Percentiles rank a stretch among this genome's conserved stretches.
These are phyloP conservation scores for Trichoderma atroviride DNA, from an alignment of 2,329 filamentous ascomycete species.

Conservation along the genomic window DNA sequence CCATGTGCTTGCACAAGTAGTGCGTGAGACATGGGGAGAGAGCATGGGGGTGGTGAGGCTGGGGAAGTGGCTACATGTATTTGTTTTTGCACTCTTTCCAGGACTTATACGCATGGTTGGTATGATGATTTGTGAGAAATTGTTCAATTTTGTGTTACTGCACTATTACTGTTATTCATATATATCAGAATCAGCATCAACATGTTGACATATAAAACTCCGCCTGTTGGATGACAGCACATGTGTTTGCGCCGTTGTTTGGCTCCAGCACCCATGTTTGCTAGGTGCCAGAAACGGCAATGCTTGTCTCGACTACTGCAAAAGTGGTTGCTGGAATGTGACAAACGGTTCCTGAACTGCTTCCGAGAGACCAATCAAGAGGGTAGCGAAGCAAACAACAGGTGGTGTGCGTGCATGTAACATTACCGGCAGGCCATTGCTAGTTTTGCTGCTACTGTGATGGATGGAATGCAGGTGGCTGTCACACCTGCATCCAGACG, in stretches of 20 bases:
- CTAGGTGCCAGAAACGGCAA: neutral
- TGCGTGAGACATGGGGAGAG: neutral
- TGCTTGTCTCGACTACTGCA: neutral
- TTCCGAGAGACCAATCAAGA: neutral
- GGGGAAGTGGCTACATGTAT: neutral
- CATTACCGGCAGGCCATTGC: neutral
- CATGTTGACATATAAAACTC: neutral
- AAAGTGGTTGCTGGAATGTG: slow-evolving; percentile 14
- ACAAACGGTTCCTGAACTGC: slow-evolving; percentile 6
- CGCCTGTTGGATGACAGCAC: neutral
- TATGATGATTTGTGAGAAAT: neutral
- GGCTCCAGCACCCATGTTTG: neutral
- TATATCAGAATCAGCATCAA: neutral
- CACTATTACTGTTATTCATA: neutral
- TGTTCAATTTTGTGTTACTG: neutral
- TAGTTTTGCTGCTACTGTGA: neutral
- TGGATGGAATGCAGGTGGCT: neutral
- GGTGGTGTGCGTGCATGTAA: slow-evolving; percentile 10
- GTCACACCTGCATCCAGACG: neutral
- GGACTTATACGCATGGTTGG: neutral
- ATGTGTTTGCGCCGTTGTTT: neutral
- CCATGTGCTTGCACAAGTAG: neutral
- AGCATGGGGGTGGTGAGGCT: neutral
- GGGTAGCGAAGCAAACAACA: neutral
- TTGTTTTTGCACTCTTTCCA: neutral